Base-by-base conservation (phyloP, 1,284 basidiomycete species). In the Ustilago cynodontis region DNA sequence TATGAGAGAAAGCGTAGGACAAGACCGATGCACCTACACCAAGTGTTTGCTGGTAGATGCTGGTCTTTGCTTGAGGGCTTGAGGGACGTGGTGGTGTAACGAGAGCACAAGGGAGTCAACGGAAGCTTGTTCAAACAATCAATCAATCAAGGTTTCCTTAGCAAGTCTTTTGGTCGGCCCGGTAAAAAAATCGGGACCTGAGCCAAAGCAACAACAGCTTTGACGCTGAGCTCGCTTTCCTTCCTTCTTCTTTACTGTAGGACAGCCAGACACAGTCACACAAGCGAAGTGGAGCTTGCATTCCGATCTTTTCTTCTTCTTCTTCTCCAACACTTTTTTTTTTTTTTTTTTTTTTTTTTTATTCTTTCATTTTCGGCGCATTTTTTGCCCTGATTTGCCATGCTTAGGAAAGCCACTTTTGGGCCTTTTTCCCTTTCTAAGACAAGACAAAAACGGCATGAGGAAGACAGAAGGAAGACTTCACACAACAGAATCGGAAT, bases 21-120 rank as follows among this genome's bases (percentile, higher is more conserved):
- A 52, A 20, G 58, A 59, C 58, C 58, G 26, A 52, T n/a, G 29
- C 33, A 41, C 58, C 58, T 59, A 52, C 26, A 37, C 58, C 24
- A 52, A 52, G 18, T 52, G 52, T 54, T 22, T 41, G 58, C 35
- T 28, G 58, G 49, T 26, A 41, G 49, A 33, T 49, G 47, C 41
- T 50, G 47, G 31, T 18, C 57, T 37, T 22, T 35, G 53, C 51
- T 31, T 53, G 20, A 11, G 31, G 51, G 50, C 50, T 52, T n/a
- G 35, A 55, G 37, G 53, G 18, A 39, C 29, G 20, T 33, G 29
- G n/a, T 35, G 51, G 51, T 33, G 51, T 20, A 28, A 35, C 31
- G 31, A 22, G 9, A 24, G n/a, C 6, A n/a, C 16, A n/a, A 33
- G 18, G 5, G 37, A 16, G 11, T 11, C 35, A 41, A 39, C 11